Percentiles rank a stretch among this genome's conserved stretches.
Conservation (phyloP, 2,329 filamentous ascomycete species). For the Pseudodiploospora longispora region DNA sequence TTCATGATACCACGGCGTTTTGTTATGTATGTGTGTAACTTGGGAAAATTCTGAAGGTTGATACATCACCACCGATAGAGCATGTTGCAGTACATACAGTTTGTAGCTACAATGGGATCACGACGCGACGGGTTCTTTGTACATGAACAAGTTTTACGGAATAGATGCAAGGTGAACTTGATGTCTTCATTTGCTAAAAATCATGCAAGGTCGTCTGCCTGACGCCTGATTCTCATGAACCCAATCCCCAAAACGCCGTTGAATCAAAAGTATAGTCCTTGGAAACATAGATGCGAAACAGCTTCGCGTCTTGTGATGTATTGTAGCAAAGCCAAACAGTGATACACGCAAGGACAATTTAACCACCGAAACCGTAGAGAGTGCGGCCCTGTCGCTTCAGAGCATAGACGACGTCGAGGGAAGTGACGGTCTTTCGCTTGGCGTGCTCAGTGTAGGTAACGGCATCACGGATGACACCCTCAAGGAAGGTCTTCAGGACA, state of each 20-base stretch:
- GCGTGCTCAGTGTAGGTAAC: conserved; percentile 75
- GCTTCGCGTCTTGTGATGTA: background rate
- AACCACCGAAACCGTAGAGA: conserved; percentile 87
- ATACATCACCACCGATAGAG: no score
- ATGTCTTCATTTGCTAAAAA: no score
- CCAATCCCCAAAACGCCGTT: conserved; percentile 22
- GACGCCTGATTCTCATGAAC: conserved; percentile 28
- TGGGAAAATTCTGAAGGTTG: no score
- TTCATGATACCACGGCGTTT: conserved; percentile 7
- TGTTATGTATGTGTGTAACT: background rate
- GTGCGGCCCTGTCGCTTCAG: conserved; percentile 65
- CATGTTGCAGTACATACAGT: no score
- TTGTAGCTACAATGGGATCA: no score
- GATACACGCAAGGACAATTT: conserved; percentile 27
- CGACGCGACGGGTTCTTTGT: no score
- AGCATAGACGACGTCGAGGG: conserved; percentile 59
- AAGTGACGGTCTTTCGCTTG: conserved; percentile 74
- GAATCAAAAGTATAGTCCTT: conserved; percentile 12
- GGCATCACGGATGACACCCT: conserved; percentile 67
- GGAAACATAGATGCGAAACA: no score
- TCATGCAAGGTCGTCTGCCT: conserved; percentile 22
- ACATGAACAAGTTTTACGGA: no score
- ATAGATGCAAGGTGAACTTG: no score
- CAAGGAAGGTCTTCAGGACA: conserved; percentile 72
- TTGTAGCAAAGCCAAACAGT: conserved; percentile 10